Conservation (phyloP, 208 protist genomes). For the Crithidia acanthocephali region DNA sequence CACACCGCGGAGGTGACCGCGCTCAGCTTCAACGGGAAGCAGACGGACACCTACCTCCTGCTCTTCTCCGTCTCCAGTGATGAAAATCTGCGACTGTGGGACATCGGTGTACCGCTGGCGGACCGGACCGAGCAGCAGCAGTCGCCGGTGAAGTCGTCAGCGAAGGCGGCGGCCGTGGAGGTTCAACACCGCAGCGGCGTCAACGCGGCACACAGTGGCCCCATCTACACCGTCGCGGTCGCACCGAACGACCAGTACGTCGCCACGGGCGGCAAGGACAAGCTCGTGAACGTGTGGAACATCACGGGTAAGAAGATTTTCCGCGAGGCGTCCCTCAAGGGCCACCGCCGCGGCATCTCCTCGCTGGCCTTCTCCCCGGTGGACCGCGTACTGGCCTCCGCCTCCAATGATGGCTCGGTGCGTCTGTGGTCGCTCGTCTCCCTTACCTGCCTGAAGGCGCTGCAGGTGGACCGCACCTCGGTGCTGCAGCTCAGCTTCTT, state of each 20-base stretch:
- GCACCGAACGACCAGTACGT: conserved; percentile 91
- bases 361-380: conserved; percentile 77
- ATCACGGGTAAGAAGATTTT: conserved; percentile 81
- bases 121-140: conserved; percentile 8
- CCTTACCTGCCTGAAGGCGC: conserved; percentile 80
- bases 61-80: conserved; percentile 83
- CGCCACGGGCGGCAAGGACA: conserved; percentile 91
- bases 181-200: conserved; percentile 72
- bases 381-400: conserved; percentile 87
- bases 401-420: conserved; percentile 87
- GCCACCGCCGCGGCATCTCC: conserved; percentile 85
- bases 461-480: conserved; percentile 80
- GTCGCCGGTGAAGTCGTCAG: background rate
- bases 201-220: conserved; percentile 77
- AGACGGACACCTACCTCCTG: conserved; percentile 64
- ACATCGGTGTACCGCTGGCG: conserved; percentile 52
- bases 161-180: background rate
- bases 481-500: conserved; percentile 90
- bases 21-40: conserved; percentile 74
- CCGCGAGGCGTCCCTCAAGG: conserved; percentile 75
- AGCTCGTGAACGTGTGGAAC: conserved; percentile 83
- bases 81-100: conserved; percentile 88
- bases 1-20: conserved; percentile 86
- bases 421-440: conserved; percentile 89
- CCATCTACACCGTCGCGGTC: conserved; percentile 80